Evolutionary conservation across 129 eudicot genomes (phyloP).

Genomic region (Pittosporum tobira): DNA sequence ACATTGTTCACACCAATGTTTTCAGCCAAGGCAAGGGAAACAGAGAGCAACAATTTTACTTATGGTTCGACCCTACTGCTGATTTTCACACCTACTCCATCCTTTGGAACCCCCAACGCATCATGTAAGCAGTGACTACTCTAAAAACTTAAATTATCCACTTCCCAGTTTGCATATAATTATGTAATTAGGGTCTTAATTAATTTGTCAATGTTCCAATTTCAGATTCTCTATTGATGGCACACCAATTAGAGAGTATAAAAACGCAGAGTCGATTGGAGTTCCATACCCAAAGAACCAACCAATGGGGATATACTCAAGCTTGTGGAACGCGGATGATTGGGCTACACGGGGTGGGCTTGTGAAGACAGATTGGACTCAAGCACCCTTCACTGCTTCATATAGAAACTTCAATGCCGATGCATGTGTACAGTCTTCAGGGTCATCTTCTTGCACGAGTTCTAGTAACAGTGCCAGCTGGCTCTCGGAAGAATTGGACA

Average conservation of each 20-base stretch:
- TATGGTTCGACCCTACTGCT: too few relatives aligned
- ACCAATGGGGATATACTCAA: conserved; percentile 53
- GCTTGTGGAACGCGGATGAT: conserved; percentile 72
- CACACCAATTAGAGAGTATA: conserved; percentile 60
- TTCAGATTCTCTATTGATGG: conserved; percentile 61
- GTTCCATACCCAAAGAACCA: conserved; percentile 52
- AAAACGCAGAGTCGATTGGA: conserved; percentile 45
- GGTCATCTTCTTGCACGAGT: conserved; percentile 33
- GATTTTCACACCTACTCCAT: too few relatives aligned
- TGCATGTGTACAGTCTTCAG: conserved; percentile 42
- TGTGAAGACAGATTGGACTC: conserved; percentile 54
- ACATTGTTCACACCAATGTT: too few relatives aligned
- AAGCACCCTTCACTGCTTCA: conserved; percentile 71
- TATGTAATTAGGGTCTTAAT: too few relatives aligned
- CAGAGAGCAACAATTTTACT: too few relatives aligned
- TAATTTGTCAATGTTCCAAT: too few relatives aligned
- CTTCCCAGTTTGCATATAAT: too few relatives aligned
- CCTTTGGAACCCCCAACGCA: too few relatives aligned
- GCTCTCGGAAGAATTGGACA: conserved; percentile 44
- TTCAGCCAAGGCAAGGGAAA: too few relatives aligned
- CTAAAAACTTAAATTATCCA: too few relatives aligned
- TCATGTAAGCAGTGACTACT: too few relatives aligned
- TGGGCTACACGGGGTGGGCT: conserved; percentile 78
- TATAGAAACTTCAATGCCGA: conserved; percentile 45
- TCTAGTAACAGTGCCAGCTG: conserved; percentile 17